These are phyloP conservation scores for Aspergillus brunneoviolaceus DNA, from an alignment of 2,329 filamentous ascomycete genomes.

Conservation along the genomic window DNA sequence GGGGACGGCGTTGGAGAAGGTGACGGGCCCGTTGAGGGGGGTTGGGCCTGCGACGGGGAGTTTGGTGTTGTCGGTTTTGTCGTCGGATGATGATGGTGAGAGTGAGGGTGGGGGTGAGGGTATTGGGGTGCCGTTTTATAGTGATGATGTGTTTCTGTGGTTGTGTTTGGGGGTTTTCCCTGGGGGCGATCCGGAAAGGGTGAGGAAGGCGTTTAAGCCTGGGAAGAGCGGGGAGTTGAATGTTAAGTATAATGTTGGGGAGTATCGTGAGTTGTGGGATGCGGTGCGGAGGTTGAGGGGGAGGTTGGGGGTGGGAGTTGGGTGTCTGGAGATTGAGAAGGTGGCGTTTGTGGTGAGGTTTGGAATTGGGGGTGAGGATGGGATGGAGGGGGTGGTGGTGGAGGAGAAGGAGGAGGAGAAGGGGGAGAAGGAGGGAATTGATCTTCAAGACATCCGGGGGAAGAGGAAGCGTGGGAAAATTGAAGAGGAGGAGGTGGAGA, in stretches of 20 bases:
- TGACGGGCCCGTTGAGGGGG: slow-evolving; percentile 39
- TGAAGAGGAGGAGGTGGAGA: not conserved
- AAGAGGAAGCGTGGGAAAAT: not conserved
- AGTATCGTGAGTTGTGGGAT: slow-evolving; percentile 39
- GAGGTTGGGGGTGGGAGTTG: slow-evolving; percentile 19
- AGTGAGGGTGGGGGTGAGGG: not conserved
- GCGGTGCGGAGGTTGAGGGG: slow-evolving; percentile 22
- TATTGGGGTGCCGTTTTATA: slow-evolving; percentile 40
- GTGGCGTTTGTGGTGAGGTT: slow-evolving; percentile 39
- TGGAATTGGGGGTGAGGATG: not conserved
- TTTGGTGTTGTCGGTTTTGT: slow-evolving; percentile 37
- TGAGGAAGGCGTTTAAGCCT: no score
- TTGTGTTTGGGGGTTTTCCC: slow-evolving; percentile 25
- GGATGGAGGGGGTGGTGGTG: not conserved
- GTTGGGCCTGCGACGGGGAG: slow-evolving; percentile 46
- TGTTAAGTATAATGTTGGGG: slow-evolving; percentile 43
- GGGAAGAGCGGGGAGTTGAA: slow-evolving; percentile 29
- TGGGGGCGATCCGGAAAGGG: no score
- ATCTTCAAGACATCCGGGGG: not conserved
- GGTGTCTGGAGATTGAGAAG: slow-evolving; percentile 35
- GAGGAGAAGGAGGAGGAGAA: not conserved
- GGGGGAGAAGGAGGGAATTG: not conserved
- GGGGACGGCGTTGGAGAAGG: slow-evolving; percentile 30
- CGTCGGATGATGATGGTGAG: slow-evolving; percentile 11
- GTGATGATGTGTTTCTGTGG: slow-evolving; percentile 46